phyloP scores from a whole-genome alignment of 345 rosid genomes.

The Brassica rapa region DNA sequence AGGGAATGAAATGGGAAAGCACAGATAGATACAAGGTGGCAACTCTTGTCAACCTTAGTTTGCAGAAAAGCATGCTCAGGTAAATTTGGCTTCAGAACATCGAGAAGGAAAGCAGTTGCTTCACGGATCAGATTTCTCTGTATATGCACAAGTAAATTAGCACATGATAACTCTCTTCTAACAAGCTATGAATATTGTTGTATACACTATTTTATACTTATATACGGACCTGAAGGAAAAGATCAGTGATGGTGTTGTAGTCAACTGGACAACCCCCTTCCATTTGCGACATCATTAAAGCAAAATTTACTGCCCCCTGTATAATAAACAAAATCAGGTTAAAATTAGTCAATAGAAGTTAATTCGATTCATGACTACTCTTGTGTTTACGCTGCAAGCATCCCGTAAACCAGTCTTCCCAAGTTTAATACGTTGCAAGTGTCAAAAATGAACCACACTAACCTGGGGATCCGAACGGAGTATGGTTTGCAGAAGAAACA shows the following conservation, averaged over 20 bases:
- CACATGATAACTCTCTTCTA: constrained; percentile 13
- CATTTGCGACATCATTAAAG: constrained; percentile 99
- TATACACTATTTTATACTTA: background rate
- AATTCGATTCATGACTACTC: constrained; percentile 12
- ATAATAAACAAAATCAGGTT: constrained; percentile 15
- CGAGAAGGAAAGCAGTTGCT: constrained; percentile 97
- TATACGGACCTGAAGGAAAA: constrained; percentile 88
- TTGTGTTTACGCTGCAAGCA: constrained; percentile 26
- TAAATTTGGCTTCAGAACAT: constrained; percentile 94
- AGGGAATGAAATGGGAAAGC: background rate
- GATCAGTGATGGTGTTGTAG: constrained; percentile 98
- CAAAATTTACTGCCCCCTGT: constrained; percentile 99
- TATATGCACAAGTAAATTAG: constrained; percentile 16
- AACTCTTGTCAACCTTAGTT: constrained; percentile 67
- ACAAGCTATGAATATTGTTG: background rate
- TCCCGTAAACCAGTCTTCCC: constrained; percentile 14
- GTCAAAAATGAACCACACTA: constrained; percentile 31
- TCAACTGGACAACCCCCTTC: constrained; percentile 99
- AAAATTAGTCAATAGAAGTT: constrained; percentile 5
- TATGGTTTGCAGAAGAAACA: constrained; percentile 99
- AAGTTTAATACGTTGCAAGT: constrained; percentile 14
- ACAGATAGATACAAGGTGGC: constrained; percentile 20
- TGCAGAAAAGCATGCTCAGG: constrained; percentile 95
- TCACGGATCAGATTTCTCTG: constrained; percentile 99
- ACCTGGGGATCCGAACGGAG: constrained; percentile 99